Evolutionary conservation across 2,329 filamentous ascomycete species (phyloP).

Genomic region (Penicillium crustosum): DNA sequence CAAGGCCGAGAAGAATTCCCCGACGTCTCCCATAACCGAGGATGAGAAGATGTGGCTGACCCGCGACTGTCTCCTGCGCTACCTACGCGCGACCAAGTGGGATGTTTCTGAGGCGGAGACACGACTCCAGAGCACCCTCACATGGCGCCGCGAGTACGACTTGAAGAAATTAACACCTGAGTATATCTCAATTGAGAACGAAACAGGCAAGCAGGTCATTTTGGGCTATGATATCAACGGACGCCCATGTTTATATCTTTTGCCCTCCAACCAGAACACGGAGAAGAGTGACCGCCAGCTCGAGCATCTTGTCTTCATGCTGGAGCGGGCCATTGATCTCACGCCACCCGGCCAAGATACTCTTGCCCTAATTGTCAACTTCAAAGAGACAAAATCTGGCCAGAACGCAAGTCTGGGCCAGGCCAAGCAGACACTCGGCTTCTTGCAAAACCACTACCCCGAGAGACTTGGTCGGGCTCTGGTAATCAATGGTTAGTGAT

Average conservation of each 20-base stretch:
- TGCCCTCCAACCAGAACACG: conserved; percentile 90
- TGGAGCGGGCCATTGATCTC: conserved; percentile 84
- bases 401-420: conserved; percentile 74
- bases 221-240: conserved; percentile 82
- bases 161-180: conserved; percentile 72
- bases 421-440: conserved; percentile 80
- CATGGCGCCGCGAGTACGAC: conserved; percentile 90
- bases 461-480: conserved; percentile 86
- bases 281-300: conserved; percentile 81
- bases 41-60: conserved; percentile 87
- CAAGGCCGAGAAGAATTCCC: conserved; percentile 58
- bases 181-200: conserved; percentile 89
- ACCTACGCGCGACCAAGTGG: conserved; percentile 94
- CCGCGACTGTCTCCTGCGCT: conserved; percentile 86
- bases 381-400: conserved; percentile 73
- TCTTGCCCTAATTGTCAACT: conserved; percentile 85
- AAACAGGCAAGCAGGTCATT: conserved; percentile 92
- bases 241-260: conserved; percentile 87
- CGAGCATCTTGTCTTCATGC: conserved; percentile 92
- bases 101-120: conserved; percentile 70
- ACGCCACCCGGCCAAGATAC: conserved; percentile 87
- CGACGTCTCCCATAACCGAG: conserved; percentile 67
- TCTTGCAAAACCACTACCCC: conserved; percentile 93
- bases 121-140: conserved; percentile 76
- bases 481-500: conserved; percentile 74